Percentiles rank a stretch among this genome's conserved stretches.
Evolutionary conservation across 148 eudicot species (phyloP).

Genomic region (Oxyria digyna): DNA sequence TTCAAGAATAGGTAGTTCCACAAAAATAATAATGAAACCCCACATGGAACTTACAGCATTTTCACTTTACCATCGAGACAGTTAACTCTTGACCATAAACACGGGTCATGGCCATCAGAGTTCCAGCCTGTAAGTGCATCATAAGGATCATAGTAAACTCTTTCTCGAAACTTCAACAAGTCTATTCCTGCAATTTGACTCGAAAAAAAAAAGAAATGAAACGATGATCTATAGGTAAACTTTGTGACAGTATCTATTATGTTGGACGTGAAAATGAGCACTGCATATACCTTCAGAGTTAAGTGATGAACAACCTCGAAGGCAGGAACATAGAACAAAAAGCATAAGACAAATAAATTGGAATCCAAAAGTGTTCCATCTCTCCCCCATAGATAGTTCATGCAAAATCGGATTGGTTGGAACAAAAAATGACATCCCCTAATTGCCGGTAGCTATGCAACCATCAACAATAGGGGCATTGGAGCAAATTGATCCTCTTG

Average conservation of each 20-base stretch:
- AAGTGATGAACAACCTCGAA: constrained; percentile 48
- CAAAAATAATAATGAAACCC: neutral
- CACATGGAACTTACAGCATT: constrained; percentile 57
- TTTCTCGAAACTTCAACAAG: constrained; percentile 45
- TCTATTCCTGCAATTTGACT: constrained; percentile 45
- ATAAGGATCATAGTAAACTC: constrained; percentile 50
- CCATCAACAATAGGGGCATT: constrained; percentile 16
- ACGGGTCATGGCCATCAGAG: constrained; percentile 36
- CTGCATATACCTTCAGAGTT: constrained; percentile 58
- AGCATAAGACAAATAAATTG: constrained; percentile 32
- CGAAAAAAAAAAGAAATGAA: constrained; percentile 11
- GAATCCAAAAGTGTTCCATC: constrained; percentile 44
- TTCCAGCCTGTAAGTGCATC: constrained; percentile 65
- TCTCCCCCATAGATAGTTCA: constrained; percentile 56
- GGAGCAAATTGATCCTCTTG: constrained; percentile 15
- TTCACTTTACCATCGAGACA: constrained; percentile 68
- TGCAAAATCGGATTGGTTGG: constrained; percentile 24
- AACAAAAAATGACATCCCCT: constrained; percentile 36
- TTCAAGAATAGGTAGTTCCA: neutral
- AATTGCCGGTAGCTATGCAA: constrained; percentile 33
- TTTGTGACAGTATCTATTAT: neutral
- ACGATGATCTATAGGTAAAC: neutral
- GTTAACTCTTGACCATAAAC: constrained; percentile 63
- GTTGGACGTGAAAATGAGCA: neutral
- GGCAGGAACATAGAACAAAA: constrained; percentile 36